Percentiles rank a stretch among this genome's conserved stretches.
Evolutionary conservation across 768 basidiomycete species (phyloP).

Genomic region (Austroboletus eburneus): DNA sequence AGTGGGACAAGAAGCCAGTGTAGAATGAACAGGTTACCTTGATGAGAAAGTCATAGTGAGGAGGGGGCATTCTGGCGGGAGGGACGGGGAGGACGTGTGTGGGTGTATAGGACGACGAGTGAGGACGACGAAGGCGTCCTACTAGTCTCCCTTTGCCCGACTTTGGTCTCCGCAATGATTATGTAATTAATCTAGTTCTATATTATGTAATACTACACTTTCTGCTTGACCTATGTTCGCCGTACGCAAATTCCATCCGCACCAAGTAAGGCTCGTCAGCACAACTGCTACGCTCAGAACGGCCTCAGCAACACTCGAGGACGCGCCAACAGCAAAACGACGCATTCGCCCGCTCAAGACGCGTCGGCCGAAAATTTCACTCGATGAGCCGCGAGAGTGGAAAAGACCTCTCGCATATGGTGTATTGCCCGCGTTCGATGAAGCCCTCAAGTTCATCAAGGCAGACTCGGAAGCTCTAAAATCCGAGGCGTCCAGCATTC

Average conservation of each 20-base stretch:
- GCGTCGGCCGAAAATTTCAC: constrained; percentile 49
- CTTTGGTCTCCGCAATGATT: constrained; percentile 21
- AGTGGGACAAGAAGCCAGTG: constrained; percentile 2
- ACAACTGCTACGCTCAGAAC: constrained; percentile 6
- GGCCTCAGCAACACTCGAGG: constrained; percentile 7
- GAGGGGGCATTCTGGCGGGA: constrained; percentile 62
- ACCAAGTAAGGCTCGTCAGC: constrained; percentile 8
- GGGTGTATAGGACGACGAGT: background rate
- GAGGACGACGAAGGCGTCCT: background rate
- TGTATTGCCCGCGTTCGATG: constrained; percentile 77
- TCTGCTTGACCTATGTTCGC: too few relatives aligned
- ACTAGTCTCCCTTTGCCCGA: background rate
- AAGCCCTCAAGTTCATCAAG: constrained; percentile 69
- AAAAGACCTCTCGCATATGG: constrained; percentile 57
- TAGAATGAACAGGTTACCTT: constrained; percentile 48
- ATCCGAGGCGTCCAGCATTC: constrained; percentile 20
- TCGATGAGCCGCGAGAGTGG: constrained; percentile 56
- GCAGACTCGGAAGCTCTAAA: constrained; percentile 53
- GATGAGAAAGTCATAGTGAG: constrained; percentile 97
- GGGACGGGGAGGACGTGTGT: background rate
- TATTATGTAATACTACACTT: too few relatives aligned
- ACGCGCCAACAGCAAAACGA: constrained; percentile 1
- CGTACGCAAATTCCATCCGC: too few relatives aligned
- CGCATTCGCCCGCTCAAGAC: constrained; percentile 22
- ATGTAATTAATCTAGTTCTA: constrained; percentile 9